A percentile compares a stretch with the other conserved stretches of the same genome.
Conservation (phyloP, 1,284 basidiomycete species). For the Tremellales sp. region DNA sequence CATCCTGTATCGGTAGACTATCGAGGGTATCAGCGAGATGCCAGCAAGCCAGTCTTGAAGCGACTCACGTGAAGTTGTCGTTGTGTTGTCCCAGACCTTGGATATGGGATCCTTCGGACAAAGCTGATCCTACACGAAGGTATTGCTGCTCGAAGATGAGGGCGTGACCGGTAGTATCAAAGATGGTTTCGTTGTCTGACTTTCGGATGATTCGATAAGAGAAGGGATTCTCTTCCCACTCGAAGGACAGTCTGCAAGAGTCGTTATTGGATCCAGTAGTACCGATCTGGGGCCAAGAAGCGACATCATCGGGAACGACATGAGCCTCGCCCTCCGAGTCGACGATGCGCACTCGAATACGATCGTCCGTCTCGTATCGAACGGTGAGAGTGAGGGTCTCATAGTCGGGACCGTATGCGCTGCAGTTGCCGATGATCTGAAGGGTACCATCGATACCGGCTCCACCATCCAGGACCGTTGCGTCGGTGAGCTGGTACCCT, state of each 20-base stretch:
- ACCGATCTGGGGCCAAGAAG: slow-evolving; percentile 55
- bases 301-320: slow-evolving; percentile 62
- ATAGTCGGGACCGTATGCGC: slow-evolving; percentile 68
- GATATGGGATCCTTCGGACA: slow-evolving; percentile 57
- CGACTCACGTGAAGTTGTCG: slow-evolving; percentile 31
- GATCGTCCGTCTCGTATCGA: slow-evolving; percentile 22
- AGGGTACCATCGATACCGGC: slow-evolving; percentile 20
- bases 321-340: slow-evolving; percentile 58
- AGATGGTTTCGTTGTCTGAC: slow-evolving; percentile 54
- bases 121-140: slow-evolving; percentile 54
- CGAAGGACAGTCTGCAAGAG: slow-evolving; percentile 50
- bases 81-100: slow-evolving; percentile 74
- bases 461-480: slow-evolving; percentile 4
- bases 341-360: slow-evolving; percentile 66
- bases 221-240: slow-evolving; percentile 63
- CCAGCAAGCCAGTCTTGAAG: slow-evolving; percentile 13
- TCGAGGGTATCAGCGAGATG: slow-evolving; percentile 11
- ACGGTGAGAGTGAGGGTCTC: slow-evolving; percentile 56
- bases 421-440: slow-evolving; percentile 52
- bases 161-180: slow-evolving; percentile 63
- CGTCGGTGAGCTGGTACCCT: slow-evolving; percentile 21
- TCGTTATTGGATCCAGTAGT: slow-evolving; percentile 3
- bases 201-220: slow-evolving; percentile 70
- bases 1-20: not conserved
- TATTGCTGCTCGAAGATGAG: slow-evolving; percentile 79